These are phyloP conservation scores for Sordariomycetes sp. DNA, from an alignment of 2,329 filamentous ascomycete genomes.

Conservation along the genomic window DNA sequence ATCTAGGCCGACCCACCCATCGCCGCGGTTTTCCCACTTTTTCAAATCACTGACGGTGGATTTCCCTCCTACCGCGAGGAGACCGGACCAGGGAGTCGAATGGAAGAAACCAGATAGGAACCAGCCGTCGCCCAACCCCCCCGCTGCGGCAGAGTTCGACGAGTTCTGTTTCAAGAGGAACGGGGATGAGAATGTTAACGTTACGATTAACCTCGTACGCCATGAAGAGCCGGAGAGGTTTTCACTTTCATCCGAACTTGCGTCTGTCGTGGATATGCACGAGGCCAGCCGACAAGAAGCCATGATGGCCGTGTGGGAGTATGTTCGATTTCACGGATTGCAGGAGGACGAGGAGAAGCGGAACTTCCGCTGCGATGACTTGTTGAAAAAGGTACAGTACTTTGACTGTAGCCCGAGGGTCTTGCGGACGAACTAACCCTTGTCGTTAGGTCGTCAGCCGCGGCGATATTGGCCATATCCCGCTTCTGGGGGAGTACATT, in stretches of 20 bases:
- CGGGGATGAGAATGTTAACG: conserved; percentile 85
- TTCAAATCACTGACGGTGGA: conserved; percentile 72
- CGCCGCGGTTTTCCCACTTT: conserved; percentile 62
- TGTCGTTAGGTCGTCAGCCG: conserved; percentile 55
- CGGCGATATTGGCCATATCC: conserved; percentile 74
- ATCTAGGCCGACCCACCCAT: conserved; percentile 23
- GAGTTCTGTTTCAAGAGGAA: conserved; percentile 84
- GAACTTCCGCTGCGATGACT: conserved; percentile 81
- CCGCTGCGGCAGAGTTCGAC: conserved; percentile 71
- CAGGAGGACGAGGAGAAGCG: conserved; percentile 94
- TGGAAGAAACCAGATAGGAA: conserved; percentile 74
- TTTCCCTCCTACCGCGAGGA: conserved; percentile 49
- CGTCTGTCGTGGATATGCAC: conserved; percentile 74
- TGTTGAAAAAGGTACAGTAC: conserved; percentile 56
- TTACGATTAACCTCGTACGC: conserved; percentile 75
- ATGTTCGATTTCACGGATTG: conserved; percentile 73
- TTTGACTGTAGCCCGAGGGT: neutral
- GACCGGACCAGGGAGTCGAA: conserved; percentile 52
- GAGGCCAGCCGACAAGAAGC: conserved; percentile 83
- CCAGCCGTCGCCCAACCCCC: conserved; percentile 29
- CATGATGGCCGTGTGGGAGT: conserved; percentile 90
- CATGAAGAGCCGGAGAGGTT: conserved; percentile 83
- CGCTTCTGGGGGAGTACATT: conserved; percentile 72
- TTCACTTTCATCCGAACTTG: conserved; percentile 65
- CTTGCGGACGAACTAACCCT: neutral